phyloP scores from a whole-genome alignment of 179 eudicot genomes.

The Heliamphora pulchella region DNA sequence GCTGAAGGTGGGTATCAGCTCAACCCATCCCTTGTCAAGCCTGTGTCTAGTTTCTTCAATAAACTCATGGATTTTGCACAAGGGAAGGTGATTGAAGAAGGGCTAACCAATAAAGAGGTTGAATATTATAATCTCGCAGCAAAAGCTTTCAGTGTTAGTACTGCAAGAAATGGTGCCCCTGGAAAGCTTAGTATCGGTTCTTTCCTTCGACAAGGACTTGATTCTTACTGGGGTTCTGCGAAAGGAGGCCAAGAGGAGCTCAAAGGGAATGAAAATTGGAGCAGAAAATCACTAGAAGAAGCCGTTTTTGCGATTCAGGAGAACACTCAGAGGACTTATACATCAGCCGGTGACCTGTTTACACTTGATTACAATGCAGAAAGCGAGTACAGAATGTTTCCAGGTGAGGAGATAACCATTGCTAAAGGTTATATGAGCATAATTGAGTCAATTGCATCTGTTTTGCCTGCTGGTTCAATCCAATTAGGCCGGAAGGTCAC shows the following conservation, averaged over 20 bases:
- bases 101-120: conserved; percentile 1
- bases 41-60: conserved; percentile 50
- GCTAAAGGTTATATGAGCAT: conserved; percentile 70
- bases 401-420: conserved; percentile 83
- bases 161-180: conserved; percentile 7
- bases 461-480: conserved; percentile 59
- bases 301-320: conserved; percentile 64
- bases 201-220: conserved; percentile 52
- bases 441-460: conserved; percentile 63
- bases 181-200: conserved; percentile 49
- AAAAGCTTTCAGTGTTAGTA: conserved; percentile 7
- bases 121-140: conserved; percentile 9
- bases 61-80: conserved; percentile 63
- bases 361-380: conserved; percentile 68
- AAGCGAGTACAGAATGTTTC: conserved; percentile 68
- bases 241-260: conserved; percentile 22
- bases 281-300: conserved; percentile 40
- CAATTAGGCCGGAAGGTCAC: conserved; percentile 61
- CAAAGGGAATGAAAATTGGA: conserved; percentile 43
- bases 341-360: conserved; percentile 68
- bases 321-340: conserved; percentile 76
- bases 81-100: conserved; percentile 33
- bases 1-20: conserved; percentile 69
- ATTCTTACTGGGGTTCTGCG: conserved; percentile 32
- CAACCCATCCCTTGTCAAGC: conserved; percentile 38